Percentiles rank a stretch among this genome's conserved stretches.
Conservation (phyloP, 2,329 filamentous ascomycete genomes). For the Drechslerella dactyloides region DNA sequence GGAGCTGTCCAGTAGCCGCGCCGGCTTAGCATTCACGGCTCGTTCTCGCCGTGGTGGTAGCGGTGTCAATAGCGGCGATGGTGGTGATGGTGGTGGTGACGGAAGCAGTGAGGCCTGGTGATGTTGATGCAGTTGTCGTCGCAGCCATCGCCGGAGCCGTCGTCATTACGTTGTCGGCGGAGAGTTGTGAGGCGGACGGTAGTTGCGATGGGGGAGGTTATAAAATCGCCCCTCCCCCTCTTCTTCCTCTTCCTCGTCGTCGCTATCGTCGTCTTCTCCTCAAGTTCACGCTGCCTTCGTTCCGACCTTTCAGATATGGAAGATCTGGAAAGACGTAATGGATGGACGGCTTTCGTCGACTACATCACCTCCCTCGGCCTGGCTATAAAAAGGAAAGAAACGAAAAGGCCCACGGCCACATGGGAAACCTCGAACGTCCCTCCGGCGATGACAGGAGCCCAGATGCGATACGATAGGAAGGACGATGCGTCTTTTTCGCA, state of each 20-base stretch:
- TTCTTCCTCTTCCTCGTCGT: conserved; percentile 13
- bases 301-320: conserved; percentile 43
- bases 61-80: neutral
- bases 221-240: conserved; percentile 19
- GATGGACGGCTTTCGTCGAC: neutral
- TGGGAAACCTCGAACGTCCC: conserved; percentile 17
- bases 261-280: no score
- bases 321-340: neutral
- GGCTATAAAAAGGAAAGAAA: conserved; percentile 33
- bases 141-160: neutral
- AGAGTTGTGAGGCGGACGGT: neutral
- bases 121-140: neutral
- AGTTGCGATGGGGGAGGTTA: neutral
- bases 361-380: conserved; percentile 12
- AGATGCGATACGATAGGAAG: conserved; percentile 25
- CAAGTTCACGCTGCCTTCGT: conserved; percentile 14
- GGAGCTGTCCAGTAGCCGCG: conserved; percentile 13
- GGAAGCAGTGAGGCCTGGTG: neutral
- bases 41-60: conserved; percentile 7
- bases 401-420: conserved; percentile 12
- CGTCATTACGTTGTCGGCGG: neutral
- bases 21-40: conserved; percentile 38
- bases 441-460: conserved; percentile 10
- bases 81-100: neutral
- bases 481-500: conserved; percentile 46